Percentiles rank a stretch among this genome's conserved stretches.
These are phyloP conservation scores for Misopates orontium DNA, from an alignment of 257 asterid genomes.

Conservation along the genomic window DNA sequence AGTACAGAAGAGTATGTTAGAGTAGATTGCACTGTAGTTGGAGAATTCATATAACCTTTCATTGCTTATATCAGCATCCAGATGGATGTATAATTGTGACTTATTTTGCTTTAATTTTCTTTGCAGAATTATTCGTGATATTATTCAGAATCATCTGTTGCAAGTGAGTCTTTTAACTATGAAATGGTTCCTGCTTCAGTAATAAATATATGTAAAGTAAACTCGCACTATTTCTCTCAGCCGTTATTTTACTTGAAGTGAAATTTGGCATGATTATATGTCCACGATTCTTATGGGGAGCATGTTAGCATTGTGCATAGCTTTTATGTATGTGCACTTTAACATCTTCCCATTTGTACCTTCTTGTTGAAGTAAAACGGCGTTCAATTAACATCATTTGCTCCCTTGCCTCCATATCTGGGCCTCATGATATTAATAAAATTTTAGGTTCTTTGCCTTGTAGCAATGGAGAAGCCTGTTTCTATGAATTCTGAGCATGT, in stretches of 20 bases:
- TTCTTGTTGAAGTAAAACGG: too few species aligned
- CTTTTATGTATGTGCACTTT: too few species aligned
- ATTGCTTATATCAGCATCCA: constrained; percentile 15
- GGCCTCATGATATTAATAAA: not conserved
- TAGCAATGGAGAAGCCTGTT: constrained; percentile 94
- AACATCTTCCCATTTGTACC: too few species aligned
- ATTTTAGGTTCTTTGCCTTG: constrained; percentile 83
- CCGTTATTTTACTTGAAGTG: too few species aligned
- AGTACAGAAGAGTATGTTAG: not conserved
- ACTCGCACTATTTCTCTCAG: too few species aligned
- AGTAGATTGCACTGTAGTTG: not conserved
- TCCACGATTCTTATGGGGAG: not conserved
- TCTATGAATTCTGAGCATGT: constrained; percentile 80
- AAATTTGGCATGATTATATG: not conserved
- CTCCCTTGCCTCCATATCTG: too few species aligned
- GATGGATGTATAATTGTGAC: not conserved
- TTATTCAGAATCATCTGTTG: constrained; percentile 86
- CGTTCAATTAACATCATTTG: constrained; percentile 2
- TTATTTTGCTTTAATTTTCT: constrained; percentile 19
- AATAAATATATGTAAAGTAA: too few species aligned
- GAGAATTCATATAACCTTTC: constrained; percentile 14
- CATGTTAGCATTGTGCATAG: not conserved
- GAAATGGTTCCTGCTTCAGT: constrained; percentile 3
- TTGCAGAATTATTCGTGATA: constrained; percentile 90
- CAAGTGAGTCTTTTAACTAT: constrained; percentile 54